These are phyloP conservation scores for Apiospora kogelbergensis DNA, from an alignment of 2,329 filamentous ascomycete species.

Conservation along the genomic window DNA sequence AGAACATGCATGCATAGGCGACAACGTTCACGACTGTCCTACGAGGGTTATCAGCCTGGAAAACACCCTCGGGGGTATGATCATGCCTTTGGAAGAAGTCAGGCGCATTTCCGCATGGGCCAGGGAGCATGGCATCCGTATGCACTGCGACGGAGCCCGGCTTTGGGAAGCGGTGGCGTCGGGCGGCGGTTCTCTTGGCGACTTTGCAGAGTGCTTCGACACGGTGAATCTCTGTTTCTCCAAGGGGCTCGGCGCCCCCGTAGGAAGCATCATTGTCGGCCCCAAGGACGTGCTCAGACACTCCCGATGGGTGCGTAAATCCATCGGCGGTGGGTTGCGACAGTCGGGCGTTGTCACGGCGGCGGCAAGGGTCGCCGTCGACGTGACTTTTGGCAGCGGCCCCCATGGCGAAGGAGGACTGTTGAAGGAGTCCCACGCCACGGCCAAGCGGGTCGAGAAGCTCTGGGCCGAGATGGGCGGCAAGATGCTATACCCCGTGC, in stretches of 20 bases:
- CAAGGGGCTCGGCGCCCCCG: conserved; percentile 53
- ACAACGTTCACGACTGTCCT: conserved; percentile 43
- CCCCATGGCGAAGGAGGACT: conserved; percentile 35
- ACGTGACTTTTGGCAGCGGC: conserved; percentile 71
- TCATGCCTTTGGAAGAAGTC: conserved; percentile 36
- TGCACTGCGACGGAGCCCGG: conserved; percentile 53
- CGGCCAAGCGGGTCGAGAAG: conserved; percentile 60
- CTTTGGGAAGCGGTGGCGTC: conserved; percentile 51
- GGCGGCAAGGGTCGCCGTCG: conserved; percentile 73
- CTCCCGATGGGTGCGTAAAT: conserved; percentile 76
- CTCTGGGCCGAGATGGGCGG: conserved; percentile 64
- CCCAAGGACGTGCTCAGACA: conserved; percentile 58
- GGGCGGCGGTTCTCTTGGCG: conserved; percentile 40
- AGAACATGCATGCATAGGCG: conserved; percentile 34
- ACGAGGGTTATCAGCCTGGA: conserved; percentile 43
- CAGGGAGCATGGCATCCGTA: conserved; percentile 35
- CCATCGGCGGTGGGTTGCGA: conserved; percentile 75
- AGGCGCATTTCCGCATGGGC: conserved; percentile 34
- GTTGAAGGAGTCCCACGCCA: conserved; percentile 55
- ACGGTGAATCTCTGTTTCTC: conserved; percentile 49
- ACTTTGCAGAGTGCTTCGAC: conserved; percentile 47
- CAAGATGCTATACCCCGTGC: conserved; percentile 56
- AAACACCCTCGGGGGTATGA: conserved; percentile 38
- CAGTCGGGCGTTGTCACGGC: conserved; percentile 77
- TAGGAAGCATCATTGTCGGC: conserved; percentile 49